These are phyloP conservation scores for Solanum bulbocastanum DNA, from an alignment of 257 asterid genomes.

Conservation along the genomic window DNA sequence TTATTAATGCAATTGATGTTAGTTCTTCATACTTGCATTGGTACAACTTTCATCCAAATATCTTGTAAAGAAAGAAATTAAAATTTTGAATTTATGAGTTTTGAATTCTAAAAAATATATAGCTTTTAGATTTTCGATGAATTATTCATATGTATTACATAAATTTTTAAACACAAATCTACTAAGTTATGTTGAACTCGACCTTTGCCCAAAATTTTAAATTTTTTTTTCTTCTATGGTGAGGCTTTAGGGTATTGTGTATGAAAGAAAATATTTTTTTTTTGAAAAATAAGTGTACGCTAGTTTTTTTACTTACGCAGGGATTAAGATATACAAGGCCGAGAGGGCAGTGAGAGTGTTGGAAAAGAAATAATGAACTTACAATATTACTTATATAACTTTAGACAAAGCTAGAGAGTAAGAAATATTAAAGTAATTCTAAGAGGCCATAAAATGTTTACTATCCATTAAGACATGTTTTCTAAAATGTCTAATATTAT, in stretches of 20 bases:
- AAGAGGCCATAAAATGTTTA: not conserved
- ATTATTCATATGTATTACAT: not conserved
- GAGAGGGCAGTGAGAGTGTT: too few relatives aligned
- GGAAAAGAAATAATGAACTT: too few relatives aligned
- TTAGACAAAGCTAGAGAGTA: not conserved
- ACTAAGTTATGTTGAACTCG: not conserved
- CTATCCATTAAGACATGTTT: not conserved
- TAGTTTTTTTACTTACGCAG: too few relatives aligned
- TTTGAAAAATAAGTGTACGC: too few relatives aligned
- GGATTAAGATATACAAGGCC: too few relatives aligned
- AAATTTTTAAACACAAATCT: not conserved
- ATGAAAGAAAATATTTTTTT: too few relatives aligned
- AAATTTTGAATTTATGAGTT: not conserved
- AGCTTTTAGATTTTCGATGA: not conserved
- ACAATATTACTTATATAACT: too few relatives aligned
- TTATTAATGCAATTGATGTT: not conserved
- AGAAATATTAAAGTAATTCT: not conserved
- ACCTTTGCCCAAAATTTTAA: too few relatives aligned
- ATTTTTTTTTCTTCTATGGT: too few relatives aligned
- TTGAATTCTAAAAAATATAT: not conserved
- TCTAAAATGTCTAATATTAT: not conserved
- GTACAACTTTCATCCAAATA: not conserved
- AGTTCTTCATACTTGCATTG: not conserved
- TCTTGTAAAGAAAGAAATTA: not conserved
- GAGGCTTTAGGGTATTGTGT: too few relatives aligned